phyloP scores from a whole-genome alignment of 2,329 filamentous ascomycete species.

The Bipolaris cookei region DNA sequence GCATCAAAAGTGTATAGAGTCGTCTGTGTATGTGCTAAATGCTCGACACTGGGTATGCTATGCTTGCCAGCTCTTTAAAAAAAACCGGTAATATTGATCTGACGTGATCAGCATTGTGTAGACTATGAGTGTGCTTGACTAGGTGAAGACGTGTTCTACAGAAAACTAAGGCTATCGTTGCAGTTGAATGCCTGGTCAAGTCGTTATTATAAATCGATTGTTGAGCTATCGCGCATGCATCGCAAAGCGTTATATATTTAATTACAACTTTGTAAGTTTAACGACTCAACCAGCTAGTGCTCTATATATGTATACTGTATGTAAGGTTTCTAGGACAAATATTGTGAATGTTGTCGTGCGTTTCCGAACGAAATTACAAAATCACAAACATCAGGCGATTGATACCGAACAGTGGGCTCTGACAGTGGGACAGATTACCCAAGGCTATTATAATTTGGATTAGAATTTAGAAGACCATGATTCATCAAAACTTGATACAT shows the following conservation, averaged over 20 bases:
- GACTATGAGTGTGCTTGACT: not conserved
- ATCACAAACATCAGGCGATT: not conserved
- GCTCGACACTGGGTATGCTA: not conserved
- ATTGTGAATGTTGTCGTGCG: not conserved
- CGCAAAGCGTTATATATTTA: not conserved
- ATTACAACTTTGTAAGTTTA: not conserved
- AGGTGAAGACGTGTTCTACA: not conserved
- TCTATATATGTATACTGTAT: not conserved
- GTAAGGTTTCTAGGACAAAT: not conserved
- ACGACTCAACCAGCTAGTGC: not conserved
- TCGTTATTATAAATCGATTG: constrained; percentile 1
- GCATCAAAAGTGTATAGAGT: not conserved
- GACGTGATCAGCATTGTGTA: not conserved
- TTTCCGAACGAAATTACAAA: not conserved
- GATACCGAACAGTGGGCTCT: constrained; percentile 13
- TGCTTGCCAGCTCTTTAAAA: not conserved
- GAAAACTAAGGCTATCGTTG: not conserved
- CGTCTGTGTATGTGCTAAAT: not conserved
- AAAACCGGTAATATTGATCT: not conserved
- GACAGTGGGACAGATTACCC: constrained; percentile 8
- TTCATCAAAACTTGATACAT: constrained; percentile 5
- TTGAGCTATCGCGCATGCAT: not conserved
- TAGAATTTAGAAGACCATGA: constrained; percentile 1
- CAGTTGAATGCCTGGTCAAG: not conserved
- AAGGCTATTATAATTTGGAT: not conserved